These are phyloP conservation scores for Salix udensis DNA, from an alignment of 345 rosid species.

Conservation along the genomic window DNA sequence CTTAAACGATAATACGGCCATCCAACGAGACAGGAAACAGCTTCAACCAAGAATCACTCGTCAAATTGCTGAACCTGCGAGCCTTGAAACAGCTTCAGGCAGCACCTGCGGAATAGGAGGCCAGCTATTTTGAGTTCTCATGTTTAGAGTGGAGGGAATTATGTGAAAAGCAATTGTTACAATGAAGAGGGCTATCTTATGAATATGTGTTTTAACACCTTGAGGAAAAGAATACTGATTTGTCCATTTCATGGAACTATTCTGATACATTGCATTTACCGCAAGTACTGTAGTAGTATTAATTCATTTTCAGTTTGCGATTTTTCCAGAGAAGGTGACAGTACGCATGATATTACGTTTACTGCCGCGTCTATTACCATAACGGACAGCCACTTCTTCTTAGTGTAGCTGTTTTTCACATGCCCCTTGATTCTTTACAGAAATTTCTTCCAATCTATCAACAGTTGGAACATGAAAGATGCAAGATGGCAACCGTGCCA, in stretches of 20 bases:
- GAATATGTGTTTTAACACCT: neutral
- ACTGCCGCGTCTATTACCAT: neutral
- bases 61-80: conserved; percentile 1
- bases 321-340: neutral
- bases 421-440: neutral
- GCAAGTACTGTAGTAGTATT: conserved; percentile 22
- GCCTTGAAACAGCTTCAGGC: conserved; percentile 4
- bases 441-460: neutral
- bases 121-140: conserved; percentile 31
- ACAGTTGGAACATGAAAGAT: neutral
- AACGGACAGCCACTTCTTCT: neutral
- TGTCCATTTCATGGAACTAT: conserved; percentile 13
- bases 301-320: conserved; percentile 8
- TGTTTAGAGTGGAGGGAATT: neutral
- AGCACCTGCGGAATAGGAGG: conserved; percentile 10
- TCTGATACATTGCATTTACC: conserved; percentile 16
- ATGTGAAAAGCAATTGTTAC: neutral
- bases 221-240: conserved; percentile 1
- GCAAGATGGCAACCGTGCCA: neutral
- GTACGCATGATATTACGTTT: neutral
- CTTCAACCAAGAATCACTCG: conserved; percentile 28
- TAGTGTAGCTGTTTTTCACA: neutral
- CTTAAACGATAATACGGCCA: conserved; percentile 19
- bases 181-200: neutral
- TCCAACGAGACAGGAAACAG: conserved; percentile 20